A percentile compares a stretch with the other conserved stretches of the same genome.
These are phyloP conservation scores for Candida nitratophila DNA, from an alignment of 805 yeast genomes.

Conservation along the genomic window DNA sequence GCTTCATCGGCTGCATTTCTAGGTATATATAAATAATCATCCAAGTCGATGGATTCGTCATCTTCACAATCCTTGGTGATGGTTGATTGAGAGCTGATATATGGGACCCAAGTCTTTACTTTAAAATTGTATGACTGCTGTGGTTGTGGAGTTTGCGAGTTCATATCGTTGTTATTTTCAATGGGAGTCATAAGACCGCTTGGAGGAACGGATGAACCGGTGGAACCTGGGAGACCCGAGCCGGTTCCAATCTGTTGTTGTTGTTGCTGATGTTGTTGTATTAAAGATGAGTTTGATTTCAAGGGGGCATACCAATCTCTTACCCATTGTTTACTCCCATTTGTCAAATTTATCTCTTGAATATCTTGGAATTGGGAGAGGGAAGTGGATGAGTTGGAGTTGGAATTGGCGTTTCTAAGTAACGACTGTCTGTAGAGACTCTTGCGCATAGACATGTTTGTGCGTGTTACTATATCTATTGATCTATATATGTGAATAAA, in stretches of 20 bases:
- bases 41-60: conserved; percentile 34
- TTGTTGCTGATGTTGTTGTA: conserved; percentile 4
- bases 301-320: conserved; percentile 28
- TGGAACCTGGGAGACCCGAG: not conserved
- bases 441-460: conserved; percentile 26
- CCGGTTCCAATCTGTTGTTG: not conserved
- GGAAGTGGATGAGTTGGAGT: conserved; percentile 11
- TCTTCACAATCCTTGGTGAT: conserved; percentile 16
- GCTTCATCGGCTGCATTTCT: not conserved
- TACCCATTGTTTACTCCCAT: conserved; percentile 23
- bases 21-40: conserved; percentile 20
- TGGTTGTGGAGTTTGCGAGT: conserved; percentile 22
- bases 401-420: conserved; percentile 18
- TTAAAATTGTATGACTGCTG: conserved; percentile 23
- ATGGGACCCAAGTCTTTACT: conserved; percentile 27
- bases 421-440: conserved; percentile 28
- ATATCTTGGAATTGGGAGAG: conserved; percentile 6
- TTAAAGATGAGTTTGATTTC: conserved; percentile 8
- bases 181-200: conserved; percentile 2
- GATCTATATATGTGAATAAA: not conserved
- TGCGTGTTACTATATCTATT: not conserved
- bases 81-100: conserved; percentile 6
- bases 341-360: conserved; percentile 2
- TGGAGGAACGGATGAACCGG: conserved; percentile 1
- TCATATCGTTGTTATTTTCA: conserved; percentile 12